Base-by-base conservation (phyloP, 129 eudicot genomes). In the Lactuca sativa region DNA sequence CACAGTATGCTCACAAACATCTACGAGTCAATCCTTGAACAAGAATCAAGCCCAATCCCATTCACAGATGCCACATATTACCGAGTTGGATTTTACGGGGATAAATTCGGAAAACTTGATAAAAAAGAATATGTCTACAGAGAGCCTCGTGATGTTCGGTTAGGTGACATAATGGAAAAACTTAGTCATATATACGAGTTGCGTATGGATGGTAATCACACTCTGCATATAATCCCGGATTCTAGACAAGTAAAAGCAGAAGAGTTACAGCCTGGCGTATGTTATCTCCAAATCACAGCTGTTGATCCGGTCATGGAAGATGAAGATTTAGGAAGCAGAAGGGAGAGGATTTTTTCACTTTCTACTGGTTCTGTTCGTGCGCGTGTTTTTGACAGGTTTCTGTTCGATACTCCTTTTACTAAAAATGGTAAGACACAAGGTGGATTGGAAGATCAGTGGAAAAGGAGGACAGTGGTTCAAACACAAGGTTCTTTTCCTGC, bases 251-350 rank as follows among this genome's bases (percentile, higher is more conserved):
- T 93, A 54, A 93, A 89, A 81, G 81, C 92, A 9, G 97, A 89
- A 7, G 96, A 93, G 59, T 78, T 93, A 85, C 93, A 86, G 75
- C 81, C 92, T 3, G 98, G 95, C 70, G 96, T 84, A 49, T 89
- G 97, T 70, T 90, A 93, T 77, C 78, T 93, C 55, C 98, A 93
- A 74, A 88, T 93, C 43, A 93, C 98, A 53, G 98, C 98, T 17
- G 99, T 95, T 59, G 99, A 95, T 74, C 97, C 99, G 0, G 97
- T 95, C 38, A 95, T 95, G 99, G 99, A 95, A 79, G 99, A 95
- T 70, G 99, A 95, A 70, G 97, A 95, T 76, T 72, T 95, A 40
- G 99, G 97, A 57, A 95, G 99, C 73, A 75, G 99, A 62, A 85
- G 99, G 74, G 99, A 95, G 79, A 83, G 99, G 41, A 90, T 90